Evolutionary conservation across 2,329 filamentous ascomycete genomes (phyloP), one percentile per base, ranked within the genome.

Genomic region (Chalara sp.): DNA sequence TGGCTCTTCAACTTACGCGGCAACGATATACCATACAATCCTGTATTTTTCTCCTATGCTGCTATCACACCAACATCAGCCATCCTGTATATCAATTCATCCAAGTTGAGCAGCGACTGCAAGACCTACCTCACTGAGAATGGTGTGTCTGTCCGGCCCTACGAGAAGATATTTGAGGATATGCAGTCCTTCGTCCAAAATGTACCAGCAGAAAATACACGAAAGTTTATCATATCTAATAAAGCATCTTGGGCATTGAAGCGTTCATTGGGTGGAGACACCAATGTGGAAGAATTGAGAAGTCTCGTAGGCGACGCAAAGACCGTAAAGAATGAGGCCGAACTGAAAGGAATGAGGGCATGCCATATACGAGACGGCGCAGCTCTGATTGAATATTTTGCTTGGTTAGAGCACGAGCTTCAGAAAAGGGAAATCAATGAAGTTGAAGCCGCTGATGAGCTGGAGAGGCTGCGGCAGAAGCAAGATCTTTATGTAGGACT

Each of bases 1-100:
- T 99, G 93, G 93, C 77, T 99, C n/a, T 96, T 96, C 74, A 99
- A 99, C 70, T 73, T 99, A 46, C 84, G 93, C 60, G 93, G 93
- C 61, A 93, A 79, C 67, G 93, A 97, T 66, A 97, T 99, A 58
- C 89, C 90, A 0, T 99, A 93, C 73, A 99, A 99, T 65, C 93
- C 93, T 0, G 93, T 99, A 46, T 97, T 99, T 75, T 97, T 97
- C 71, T 93, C 92, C 12, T 99, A 97, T 63, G 92, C 92, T 43
- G 79, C 93, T 41, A 74, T 99, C 56, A 97, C 93, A 2, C 81
- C 84, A 1, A 83, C 76, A 8, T 75, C 81, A 1, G 88, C 86
- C 29, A 90, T 84, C 1, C 76, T 99, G 5, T 99, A 96, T 63
- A 75, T 97, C 52, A 87, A 97, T 63, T 79, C 84, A 10, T 78